Conservation (phyloP, 176 grass and related monocot genomes). For the Eremochloa ophiuroides region DNA sequence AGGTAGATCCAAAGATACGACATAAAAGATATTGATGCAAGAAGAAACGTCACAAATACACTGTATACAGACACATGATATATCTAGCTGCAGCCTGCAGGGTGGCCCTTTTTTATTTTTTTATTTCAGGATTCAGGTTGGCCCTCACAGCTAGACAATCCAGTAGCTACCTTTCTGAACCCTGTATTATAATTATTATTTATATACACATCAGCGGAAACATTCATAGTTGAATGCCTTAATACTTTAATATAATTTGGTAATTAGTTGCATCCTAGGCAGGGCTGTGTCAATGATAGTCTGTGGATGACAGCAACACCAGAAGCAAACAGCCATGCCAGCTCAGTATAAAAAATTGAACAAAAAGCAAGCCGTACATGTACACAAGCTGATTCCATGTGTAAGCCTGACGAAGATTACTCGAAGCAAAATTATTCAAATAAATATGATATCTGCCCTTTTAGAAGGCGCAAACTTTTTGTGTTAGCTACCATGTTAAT, state of each 20-base stretch:
- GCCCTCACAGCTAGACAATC: not conserved
- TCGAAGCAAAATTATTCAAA: not conserved
- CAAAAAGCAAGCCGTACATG: not conserved
- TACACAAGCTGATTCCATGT: constrained; percentile 7
- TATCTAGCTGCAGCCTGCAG: not conserved
- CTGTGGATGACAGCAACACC: constrained; percentile 26
- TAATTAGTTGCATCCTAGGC: constrained; percentile 5
- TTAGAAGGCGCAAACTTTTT: not conserved
- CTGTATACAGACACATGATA: not conserved
- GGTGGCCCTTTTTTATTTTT: not conserved
- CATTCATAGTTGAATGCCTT: not conserved
- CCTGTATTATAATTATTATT: not conserved
- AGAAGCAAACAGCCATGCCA: not conserved
- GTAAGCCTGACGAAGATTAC: not conserved
- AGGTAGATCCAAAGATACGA: not conserved
- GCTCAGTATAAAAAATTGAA: not conserved
- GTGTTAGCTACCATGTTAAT: not conserved
- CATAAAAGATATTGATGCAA: not conserved
- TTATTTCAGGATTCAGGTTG: not conserved
- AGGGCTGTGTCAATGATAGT: constrained; percentile 11
- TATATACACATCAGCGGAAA: not conserved
- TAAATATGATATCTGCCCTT: not conserved
- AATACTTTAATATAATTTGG: not conserved
- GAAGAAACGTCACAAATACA: constrained; percentile 11
- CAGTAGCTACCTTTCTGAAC: not conserved